These are phyloP conservation scores for Colletotrichum tropicicola DNA, from an alignment of 2,329 filamentous ascomycete genomes.

Conservation along the genomic window DNA sequence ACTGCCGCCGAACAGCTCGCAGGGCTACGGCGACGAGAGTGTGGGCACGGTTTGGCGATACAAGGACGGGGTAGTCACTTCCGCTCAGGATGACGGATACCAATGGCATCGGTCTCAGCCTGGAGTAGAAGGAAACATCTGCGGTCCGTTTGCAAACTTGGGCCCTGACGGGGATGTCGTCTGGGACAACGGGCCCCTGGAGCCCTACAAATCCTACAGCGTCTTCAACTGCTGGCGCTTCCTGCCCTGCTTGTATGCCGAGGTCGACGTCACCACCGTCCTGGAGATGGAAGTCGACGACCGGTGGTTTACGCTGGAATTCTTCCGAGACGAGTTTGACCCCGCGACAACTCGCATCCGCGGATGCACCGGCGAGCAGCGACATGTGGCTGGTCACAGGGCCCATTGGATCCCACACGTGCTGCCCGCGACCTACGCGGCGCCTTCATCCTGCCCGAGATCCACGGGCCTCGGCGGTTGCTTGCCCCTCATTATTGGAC, in stretches of 20 bases:
- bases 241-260: slow-evolving; percentile 9
- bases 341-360: slow-evolving; percentile 34
- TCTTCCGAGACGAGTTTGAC: slow-evolving; percentile 41
- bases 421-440: slow-evolving; percentile 43
- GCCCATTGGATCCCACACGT: slow-evolving; percentile 49
- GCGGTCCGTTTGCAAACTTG: not conserved
- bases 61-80: slow-evolving; percentile 37
- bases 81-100: slow-evolving; percentile 35
- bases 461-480: slow-evolving; percentile 48
- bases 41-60: slow-evolving; percentile 48
- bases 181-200: not conserved
- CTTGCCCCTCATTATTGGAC: slow-evolving; percentile 46
- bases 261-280: not conserved
- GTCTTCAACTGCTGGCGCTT: slow-evolving; percentile 32
- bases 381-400: slow-evolving; percentile 39
- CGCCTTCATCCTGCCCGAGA: not conserved
- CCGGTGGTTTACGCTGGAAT: slow-evolving; percentile 40
- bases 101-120: slow-evolving; percentile 30
- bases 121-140: slow-evolving; percentile 10
- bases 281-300: slow-evolving; percentile 23
- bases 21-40: slow-evolving; percentile 37
- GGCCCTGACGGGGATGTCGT: not conserved
- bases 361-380: slow-evolving; percentile 38
- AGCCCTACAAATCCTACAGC: slow-evolving; percentile 1
- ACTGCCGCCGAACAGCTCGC: slow-evolving; percentile 38